Base-by-base conservation (phyloP, 2,329 filamentous ascomycete genomes). In the Fusarium abutilonis region DNA sequence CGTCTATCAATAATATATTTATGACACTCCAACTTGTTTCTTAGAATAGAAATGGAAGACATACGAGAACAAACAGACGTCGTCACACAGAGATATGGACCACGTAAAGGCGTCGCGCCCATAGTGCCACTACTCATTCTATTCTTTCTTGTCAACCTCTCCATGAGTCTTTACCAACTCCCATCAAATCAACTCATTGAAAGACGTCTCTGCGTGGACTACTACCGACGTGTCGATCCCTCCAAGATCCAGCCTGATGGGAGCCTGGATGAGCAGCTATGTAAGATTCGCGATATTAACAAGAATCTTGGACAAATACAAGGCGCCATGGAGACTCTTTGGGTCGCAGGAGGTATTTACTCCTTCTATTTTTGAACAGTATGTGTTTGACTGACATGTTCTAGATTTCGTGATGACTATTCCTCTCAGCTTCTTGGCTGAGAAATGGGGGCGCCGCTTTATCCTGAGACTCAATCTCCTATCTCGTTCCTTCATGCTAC, bases 221-320 rank as follows among this genome's bases (percentile, higher is more conserved):
- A 83, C 68, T 86, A 86, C 64, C 56, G 56, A 13, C 60, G 50
- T 8, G 70, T 76, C 4, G 77, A 83, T 9, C 79, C 79, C 40
- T 59, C 51, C 0, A 13, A 36, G 1, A 46, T 71, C 1, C 21
- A 45, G 6, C 59, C 71, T 0, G 75, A 76, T 47, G 80, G 79
- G 5, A 71, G 71, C 19, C 72, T 86, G 2, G 75, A 79, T 2
- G 84, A 87, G 70, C 72, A 76, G 54, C 68, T 83, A 4, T 87
- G 84, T 71, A 87, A 87, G 66, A 68, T 82, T 9, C 78, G 84
- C 53, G 70, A 68, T 11, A 76, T 86, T 6, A 83, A 86, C 67
- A 74, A 79, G 51, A 73, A 74, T 14, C 73, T 86, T 9, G 84
- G 83, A 3, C 79, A 80, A 75, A 75, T 86, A 5, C 80, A 83